Base-by-base conservation (phyloP, 2,329 filamentous ascomycete genomes). In the Colletotrichum gigasporum region DNA sequence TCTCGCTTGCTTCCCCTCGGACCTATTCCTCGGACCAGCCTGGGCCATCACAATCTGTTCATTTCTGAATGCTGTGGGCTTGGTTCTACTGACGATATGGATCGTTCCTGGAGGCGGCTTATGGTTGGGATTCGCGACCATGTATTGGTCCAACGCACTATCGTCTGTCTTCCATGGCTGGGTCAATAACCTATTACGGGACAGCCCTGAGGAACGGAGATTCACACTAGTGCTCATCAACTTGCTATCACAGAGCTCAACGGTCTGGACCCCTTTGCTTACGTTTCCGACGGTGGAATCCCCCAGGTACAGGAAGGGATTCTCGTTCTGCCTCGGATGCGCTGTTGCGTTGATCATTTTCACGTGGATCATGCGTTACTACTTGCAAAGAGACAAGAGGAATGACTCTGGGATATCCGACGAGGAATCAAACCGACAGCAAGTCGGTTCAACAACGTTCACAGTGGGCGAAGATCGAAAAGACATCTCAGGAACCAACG, bases 251-350 rank as follows among this genome's bases (percentile, higher is more conserved):
- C 0, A 87, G 84, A 83, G 2, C 75, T 85, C 28, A 82, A 86
- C 52, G 76, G 84, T 82, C 0, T 88, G 85, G 85, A 87, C 83
- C 2, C 81, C 80, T 2, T 67, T 87, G 5, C 69, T 87, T 3
- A 79, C 81, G 0, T 88, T 85, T 66, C 75, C 74, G 0, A 83
- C 80, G 0, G 75, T 79, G 2, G 79, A 83, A 63, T 76, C 75
- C 0, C 80, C 81, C 2, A 68, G 76, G 2, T 83, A 75, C 56
- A 73, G 75, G 0, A 82, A 82, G 54, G 80, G 80, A 1, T 82
- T 77, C 44, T 85, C 7, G 75, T 88, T 64, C 12, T 64, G 61
- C 3, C 61, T 64, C 8, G 55, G 54, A 1, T 60, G 61, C 24
- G 61, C 61, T 3, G 9, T 64, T 10, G 55, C 32, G 16, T 41